Base-by-base conservation (phyloP, 495 filamentous ascomycete species). In the Aspergillus asperescens region DNA sequence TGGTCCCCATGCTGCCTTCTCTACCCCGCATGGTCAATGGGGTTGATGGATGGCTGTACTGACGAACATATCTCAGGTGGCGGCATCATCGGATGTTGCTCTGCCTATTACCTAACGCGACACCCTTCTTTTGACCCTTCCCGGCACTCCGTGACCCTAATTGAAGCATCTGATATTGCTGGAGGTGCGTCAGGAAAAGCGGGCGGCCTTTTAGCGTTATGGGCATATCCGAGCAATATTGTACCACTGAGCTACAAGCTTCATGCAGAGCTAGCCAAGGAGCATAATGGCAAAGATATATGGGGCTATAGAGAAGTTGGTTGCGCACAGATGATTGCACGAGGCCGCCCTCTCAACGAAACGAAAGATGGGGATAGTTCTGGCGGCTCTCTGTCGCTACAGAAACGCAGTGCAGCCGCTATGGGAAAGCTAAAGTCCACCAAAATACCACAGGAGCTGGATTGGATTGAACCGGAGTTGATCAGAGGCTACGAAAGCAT, bases 121-220 rank as follows among this genome's bases (percentile, higher is more conserved):
- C 93, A 98, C 68, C 87, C 88, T 9, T 81, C 81, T 19, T 98
- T 86, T 69, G 78, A 93, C 64, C 81, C 88, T 19, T 64, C 76
- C 5, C 77, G 81, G 28, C 87, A 96, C 63, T 84, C 73, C 45
- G 82, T 98, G 56, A 95, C 87, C 10, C 81, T 98, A 27, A 76
- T 98, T 54, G 93, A 98, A 77, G 90, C 93, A 1, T 83, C 83
- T 12, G 79, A 86, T 34, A 88, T 97, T 55, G 93, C 93, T 13
- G 86, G 90, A 9, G 92, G 87, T 20, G 93, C 93, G 34, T 95
- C 90, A 20, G 93, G 93, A 7, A 98, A 98, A 74, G 93, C 93
- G 1, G 93, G 93, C 4, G 93, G 93, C 1, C 78, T 98, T 10
- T 74, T 98, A 15, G 93, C 84, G 1, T 76, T 90, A 34, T 98